Conservation (phyloP, 176 grass and related monocot species). For the Zizania latifolia region DNA sequence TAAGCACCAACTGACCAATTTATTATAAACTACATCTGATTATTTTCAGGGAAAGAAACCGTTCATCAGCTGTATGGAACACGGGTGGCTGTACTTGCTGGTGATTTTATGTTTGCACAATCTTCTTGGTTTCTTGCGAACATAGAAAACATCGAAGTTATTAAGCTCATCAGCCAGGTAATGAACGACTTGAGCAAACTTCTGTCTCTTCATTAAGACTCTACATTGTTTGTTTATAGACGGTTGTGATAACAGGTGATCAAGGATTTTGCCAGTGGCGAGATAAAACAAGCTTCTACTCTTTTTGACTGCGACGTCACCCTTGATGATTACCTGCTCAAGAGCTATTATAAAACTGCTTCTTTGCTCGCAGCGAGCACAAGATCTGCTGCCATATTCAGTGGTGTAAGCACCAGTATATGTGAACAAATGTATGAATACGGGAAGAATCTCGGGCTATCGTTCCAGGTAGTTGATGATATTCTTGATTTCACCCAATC, state of each 20-base stretch:
- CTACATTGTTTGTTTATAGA: neutral
- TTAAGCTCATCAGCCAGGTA: slow-evolving; percentile 98
- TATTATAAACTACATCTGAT: slow-evolving; percentile 4
- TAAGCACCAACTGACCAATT: neutral
- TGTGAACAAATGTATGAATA: slow-evolving; percentile 88
- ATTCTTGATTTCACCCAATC: slow-evolving; percentile 97
- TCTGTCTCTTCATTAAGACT: slow-evolving; percentile 15
- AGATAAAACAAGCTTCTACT: slow-evolving; percentile 85
- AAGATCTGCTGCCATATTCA: slow-evolving; percentile 83
- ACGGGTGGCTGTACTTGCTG: slow-evolving; percentile 78
- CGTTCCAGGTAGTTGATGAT: slow-evolving; percentile 90
- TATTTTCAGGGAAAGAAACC: slow-evolving; percentile 69
- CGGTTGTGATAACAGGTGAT: slow-evolving; percentile 55
- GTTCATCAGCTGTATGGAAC: slow-evolving; percentile 89
- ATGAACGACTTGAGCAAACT: neutral
- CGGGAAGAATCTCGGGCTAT: slow-evolving; percentile 77
- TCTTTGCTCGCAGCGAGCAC: slow-evolving; percentile 85
- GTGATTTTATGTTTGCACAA: slow-evolving; percentile 97
- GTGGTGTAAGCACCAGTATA: slow-evolving; percentile 31
- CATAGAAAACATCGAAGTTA: slow-evolving; percentile 90
- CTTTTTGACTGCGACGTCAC: slow-evolving; percentile 77
- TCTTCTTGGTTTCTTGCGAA: slow-evolving; percentile 98
- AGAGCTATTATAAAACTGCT: slow-evolving; percentile 96
- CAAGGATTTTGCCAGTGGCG: slow-evolving; percentile 92
- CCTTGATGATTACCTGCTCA: slow-evolving; percentile 84